Conservation (phyloP, 2,329 filamentous ascomycete genomes). For the Paecilomyces fulvus region DNA sequence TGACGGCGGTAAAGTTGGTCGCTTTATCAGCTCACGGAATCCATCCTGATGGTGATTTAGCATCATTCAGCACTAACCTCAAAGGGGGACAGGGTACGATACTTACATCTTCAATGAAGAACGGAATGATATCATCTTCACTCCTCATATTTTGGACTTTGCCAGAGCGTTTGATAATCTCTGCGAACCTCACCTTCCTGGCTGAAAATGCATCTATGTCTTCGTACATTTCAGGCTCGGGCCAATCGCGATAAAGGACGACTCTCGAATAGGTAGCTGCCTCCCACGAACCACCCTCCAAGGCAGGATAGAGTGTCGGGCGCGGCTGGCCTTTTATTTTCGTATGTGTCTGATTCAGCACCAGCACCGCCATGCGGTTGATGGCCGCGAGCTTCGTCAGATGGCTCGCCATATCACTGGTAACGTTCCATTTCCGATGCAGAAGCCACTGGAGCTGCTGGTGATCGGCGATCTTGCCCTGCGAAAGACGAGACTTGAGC, state of each 20-base stretch:
- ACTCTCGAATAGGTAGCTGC: conserved; percentile 64
- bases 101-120: conserved; percentile 31
- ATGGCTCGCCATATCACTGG: conserved; percentile 53
- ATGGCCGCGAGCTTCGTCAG: conserved; percentile 66
- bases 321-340: conserved; percentile 59
- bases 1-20: conserved; percentile 1
- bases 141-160: conserved; percentile 26
- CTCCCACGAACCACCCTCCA: conserved; percentile 74
- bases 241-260: conserved; percentile 72
- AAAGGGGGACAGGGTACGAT: not conserved
- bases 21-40: conserved; percentile 7
- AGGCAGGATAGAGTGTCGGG: conserved; percentile 64
- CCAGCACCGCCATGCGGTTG: conserved; percentile 62
- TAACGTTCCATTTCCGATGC: conserved; percentile 47
- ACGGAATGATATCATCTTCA: conserved; percentile 28
- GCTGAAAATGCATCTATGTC: conserved; percentile 15
- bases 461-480: conserved; percentile 27
- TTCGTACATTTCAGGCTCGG: conserved; percentile 33
- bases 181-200: conserved; percentile 50
- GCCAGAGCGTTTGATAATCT: conserved; percentile 58
- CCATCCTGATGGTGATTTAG: conserved; percentile 7
- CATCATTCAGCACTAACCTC: not conserved
- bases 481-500: conserved; percentile 18
- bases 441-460: conserved; percentile 32
- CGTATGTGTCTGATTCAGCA: conserved; percentile 76